Evolutionary conservation across 148 eudicot species (phyloP).

Genomic region (Cornus controversa): DNA sequence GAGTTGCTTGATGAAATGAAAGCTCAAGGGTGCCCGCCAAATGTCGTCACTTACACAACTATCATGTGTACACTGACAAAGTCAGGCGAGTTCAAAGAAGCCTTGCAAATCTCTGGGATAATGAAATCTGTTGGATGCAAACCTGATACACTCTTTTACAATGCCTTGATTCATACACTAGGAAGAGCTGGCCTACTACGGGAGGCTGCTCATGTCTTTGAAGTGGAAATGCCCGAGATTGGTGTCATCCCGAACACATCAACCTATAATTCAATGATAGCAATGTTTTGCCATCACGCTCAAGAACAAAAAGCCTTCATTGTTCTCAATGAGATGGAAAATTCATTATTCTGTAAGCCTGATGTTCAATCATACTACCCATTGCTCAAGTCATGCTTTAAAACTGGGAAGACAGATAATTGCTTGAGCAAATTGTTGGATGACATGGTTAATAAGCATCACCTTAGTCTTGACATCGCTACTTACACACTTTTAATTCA

Average conservation of each 20-base stretch:
- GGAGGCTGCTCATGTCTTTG: slow-evolving; percentile 60
- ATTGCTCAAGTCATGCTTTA: slow-evolving; percentile 68
- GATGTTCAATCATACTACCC: slow-evolving; percentile 75
- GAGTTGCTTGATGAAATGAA: slow-evolving; percentile 80
- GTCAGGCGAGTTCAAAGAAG: slow-evolving; percentile 50
- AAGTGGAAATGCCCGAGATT: slow-evolving; percentile 58
- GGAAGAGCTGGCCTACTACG: slow-evolving; percentile 55
- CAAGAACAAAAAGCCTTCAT: slow-evolving; percentile 52
- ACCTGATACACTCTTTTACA: slow-evolving; percentile 72
- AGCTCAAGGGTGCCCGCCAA: slow-evolving; percentile 64
- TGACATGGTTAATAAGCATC: slow-evolving; percentile 67
- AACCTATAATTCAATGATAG: slow-evolving; percentile 77
- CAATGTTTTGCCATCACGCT: slow-evolving; percentile 62
- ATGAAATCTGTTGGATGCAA: slow-evolving; percentile 56
- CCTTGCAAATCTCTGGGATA: slow-evolving; percentile 53
- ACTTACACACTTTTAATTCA: slow-evolving; percentile 76
- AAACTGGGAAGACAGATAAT: slow-evolving; percentile 32
- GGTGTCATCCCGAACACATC: slow-evolving; percentile 59
- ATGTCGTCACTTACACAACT: slow-evolving; percentile 78
- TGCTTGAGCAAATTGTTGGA: slow-evolving; percentile 51
- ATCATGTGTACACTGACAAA: slow-evolving; percentile 67
- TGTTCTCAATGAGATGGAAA: slow-evolving; percentile 51
- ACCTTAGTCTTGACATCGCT: slow-evolving; percentile 68
- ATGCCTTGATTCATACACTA: slow-evolving; percentile 68
- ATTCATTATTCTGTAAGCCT: slow-evolving; percentile 53